These are phyloP conservation scores for Crithidia acanthocephali DNA, from an alignment of 208 protist species.

Conservation along the genomic window DNA sequence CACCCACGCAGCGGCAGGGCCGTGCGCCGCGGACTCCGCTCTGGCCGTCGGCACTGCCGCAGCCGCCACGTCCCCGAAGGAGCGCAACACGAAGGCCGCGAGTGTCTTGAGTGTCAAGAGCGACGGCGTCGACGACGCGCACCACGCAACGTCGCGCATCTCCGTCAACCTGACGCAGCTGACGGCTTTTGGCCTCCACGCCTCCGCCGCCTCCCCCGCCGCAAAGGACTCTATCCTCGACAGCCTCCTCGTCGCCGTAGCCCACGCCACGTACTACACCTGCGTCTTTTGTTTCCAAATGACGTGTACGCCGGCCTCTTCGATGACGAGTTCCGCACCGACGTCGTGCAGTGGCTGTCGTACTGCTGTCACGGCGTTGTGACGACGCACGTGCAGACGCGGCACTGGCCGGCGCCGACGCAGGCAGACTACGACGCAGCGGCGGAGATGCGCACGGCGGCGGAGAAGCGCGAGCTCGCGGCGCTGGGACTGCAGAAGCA, in stretches of 20 bases:
- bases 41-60: background rate
- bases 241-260: conserved; percentile 50
- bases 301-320: conserved; percentile 77
- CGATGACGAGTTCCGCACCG: conserved; percentile 64
- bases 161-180: conserved; percentile 34
- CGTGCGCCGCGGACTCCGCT: background rate
- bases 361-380: conserved; percentile 82
- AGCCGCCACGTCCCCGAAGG: background rate
- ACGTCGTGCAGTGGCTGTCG: conserved; percentile 72
- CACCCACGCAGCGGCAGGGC: background rate
- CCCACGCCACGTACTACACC: conserved; percentile 64
- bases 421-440: conserved; percentile 34
- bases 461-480: conserved; percentile 4
- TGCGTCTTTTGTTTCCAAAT: conserved; percentile 80
- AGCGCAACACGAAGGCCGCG: background rate
- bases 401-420: conserved; percentile 60
- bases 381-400: conserved; percentile 62
- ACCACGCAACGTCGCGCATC: conserved; percentile 2
- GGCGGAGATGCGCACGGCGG: conserved; percentile 4
- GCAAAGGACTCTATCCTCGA: conserved; percentile 70
- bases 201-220: conserved; percentile 43
- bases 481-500: conserved; percentile 8
- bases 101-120: background rate
- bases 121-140: background rate
- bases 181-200: conserved; percentile 40